A percentile compares a stretch with the other conserved stretches of the same genome.
phyloP scores from a whole-genome alignment of 202 grass and related monocot genomes.

The Carex sylvatica region DNA sequence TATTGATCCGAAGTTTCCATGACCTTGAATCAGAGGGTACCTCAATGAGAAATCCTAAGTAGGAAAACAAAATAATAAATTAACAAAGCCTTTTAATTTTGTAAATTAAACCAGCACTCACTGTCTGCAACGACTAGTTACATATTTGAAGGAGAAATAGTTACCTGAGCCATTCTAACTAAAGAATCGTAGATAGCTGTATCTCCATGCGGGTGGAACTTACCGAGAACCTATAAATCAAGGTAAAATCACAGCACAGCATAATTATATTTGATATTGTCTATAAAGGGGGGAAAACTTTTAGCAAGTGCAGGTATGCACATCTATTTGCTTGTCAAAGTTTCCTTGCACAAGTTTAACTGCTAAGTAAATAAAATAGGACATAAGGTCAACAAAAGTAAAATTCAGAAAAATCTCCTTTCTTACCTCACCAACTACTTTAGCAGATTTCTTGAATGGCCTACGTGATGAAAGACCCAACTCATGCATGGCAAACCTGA shows the following conservation, averaged over 20 bases:
- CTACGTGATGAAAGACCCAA: conserved; percentile 89
- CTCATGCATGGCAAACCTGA: conserved; percentile 95
- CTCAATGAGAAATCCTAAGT: conserved; percentile 93
- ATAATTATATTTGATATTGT: neutral
- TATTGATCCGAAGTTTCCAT: conserved; percentile 98
- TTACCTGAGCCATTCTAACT: conserved; percentile 99
- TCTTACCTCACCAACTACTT: conserved; percentile 93
- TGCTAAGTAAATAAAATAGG: neutral
- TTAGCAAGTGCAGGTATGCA: neutral
- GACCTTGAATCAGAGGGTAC: conserved; percentile 78
- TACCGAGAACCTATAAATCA: conserved; percentile 79
- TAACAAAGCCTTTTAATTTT: neutral
- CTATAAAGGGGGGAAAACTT: neutral
- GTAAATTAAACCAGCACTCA: neutral
- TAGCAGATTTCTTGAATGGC: conserved; percentile 94
- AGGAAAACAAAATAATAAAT: conserved; percentile 22
- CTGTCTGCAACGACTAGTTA: neutral
- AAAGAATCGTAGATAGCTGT: conserved; percentile 84
- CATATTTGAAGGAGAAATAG: conserved; percentile 18
- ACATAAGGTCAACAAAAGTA: neutral
- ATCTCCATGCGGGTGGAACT: conserved; percentile 97
- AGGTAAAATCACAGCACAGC: neutral
- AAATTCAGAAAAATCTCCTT: conserved; percentile 8
- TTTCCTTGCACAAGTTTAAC: neutral
- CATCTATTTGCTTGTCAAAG: neutral